phyloP scores from a whole-genome alignment of 805 yeast genomes.

The Suhomyces sp. region DNA sequence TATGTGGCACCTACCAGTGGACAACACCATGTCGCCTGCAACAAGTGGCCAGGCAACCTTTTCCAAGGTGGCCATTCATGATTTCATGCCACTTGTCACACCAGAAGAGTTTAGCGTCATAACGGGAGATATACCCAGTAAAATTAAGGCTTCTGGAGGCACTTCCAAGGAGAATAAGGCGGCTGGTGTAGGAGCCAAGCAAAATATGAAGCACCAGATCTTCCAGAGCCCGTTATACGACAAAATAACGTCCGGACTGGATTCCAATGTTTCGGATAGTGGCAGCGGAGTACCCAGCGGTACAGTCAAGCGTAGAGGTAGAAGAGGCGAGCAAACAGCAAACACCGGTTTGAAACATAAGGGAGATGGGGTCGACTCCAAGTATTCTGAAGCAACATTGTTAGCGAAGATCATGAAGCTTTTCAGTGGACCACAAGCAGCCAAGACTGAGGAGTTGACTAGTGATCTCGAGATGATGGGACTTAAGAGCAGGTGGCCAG shows the following conservation, averaged over 20 bases:
- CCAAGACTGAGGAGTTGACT: slow-evolving; percentile 29
- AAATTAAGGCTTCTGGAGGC: slow-evolving; percentile 17
- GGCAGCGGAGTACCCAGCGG: slow-evolving; percentile 11
- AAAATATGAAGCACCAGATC: slow-evolving; percentile 34
- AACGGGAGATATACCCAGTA: slow-evolving; percentile 37
- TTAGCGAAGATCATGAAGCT: slow-evolving; percentile 44
- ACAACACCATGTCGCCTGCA: neutral
- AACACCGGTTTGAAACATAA: slow-evolving; percentile 1
- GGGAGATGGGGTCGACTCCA: slow-evolving; percentile 13
- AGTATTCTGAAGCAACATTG: slow-evolving; percentile 34
- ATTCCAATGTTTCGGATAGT: slow-evolving; percentile 27
- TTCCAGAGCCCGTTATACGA: slow-evolving; percentile 42
- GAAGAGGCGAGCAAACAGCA: slow-evolving; percentile 23
- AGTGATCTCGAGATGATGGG: slow-evolving; percentile 39
- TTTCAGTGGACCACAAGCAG: slow-evolving; percentile 38
- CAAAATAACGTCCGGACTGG: slow-evolving; percentile 38
- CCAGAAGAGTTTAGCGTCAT: slow-evolving; percentile 37
- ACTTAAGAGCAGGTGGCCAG: slow-evolving; percentile 36
- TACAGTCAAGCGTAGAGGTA: slow-evolving; percentile 35
- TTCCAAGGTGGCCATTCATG: slow-evolving; percentile 24
- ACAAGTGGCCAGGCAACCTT: neutral
- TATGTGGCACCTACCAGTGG: neutral
- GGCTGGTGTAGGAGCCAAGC: slow-evolving; percentile 10
- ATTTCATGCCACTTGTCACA: slow-evolving; percentile 41
- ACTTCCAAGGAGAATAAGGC: slow-evolving; percentile 5